Base-by-base conservation (phyloP, 106 monocot genomes). In the Dactylorhiza incarnata region DNA sequence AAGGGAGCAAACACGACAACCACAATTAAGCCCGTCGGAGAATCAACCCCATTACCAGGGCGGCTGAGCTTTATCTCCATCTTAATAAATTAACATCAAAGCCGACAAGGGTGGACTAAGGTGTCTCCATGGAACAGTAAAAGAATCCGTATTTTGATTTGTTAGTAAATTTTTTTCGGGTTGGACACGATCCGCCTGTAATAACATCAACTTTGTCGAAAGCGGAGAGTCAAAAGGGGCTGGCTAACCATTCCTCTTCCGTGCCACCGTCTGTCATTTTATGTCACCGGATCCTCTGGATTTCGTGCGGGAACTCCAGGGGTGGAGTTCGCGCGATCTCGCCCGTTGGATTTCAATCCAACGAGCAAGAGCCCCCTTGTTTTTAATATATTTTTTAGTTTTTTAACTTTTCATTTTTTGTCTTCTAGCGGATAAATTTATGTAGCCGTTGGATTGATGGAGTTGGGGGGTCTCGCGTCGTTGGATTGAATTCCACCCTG, bases 181-280 rank as follows among this genome's bases (percentile, higher is more conserved):
- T 14, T 14, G 56, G 56, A 4, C 56, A 14, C 17, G 5, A 14
- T 58, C 16, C 46, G 45, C 69, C 45, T 69, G 15, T 6, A 25
- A 46, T 71, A 47, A 76, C 84, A 61, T 86, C 50, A 82, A 75
- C 70, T 77, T 54, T 77, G 72, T 81, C 49, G 77, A 77, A 81
- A 84, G 73, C 48, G 66, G 81, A 4, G 71, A 45, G 44, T 70
- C 75, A 78, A 83, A 83, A 83, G 82, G 58, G 74, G 78, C 54
- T 48, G 56, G 14, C 19, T 72, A 77, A 82, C 82, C 71, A 72
- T 62, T n/a, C 72, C 26, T 23, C 43, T 23, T 50, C 53, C 67
- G 71, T 78, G 72, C 73, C 20, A 43, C 75, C 52, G n/a, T 52
- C 50, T 74, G 45, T 17, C 77, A 43, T 49, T 65, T 25, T 65